A percentile compares a stretch with the other conserved stretches of the same genome.
phyloP scores from a whole-genome alignment of 768 basidiomycete species.

The Lactarius trivialis region DNA sequence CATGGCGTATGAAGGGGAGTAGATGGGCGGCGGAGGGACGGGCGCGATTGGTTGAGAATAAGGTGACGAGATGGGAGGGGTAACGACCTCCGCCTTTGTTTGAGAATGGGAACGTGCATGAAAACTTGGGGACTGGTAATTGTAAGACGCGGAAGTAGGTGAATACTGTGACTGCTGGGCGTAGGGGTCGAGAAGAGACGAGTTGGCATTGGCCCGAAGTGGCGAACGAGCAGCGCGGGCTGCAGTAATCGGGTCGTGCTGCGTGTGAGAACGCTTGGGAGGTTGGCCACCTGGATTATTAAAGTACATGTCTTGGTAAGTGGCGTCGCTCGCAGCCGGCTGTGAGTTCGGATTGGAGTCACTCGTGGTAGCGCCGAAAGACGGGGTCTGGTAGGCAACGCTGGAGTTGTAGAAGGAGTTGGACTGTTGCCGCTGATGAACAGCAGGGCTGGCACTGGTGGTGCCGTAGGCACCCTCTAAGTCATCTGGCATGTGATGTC shows the following conservation, averaged over 20 bases:
- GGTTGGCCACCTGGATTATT: slow-evolving; percentile 41
- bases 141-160: slow-evolving; percentile 48
- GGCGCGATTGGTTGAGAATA: slow-evolving; percentile 48
- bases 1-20: slow-evolving; percentile 51
- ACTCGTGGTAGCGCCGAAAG: slow-evolving; percentile 30
- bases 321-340: slow-evolving; percentile 37
- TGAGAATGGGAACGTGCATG: slow-evolving; percentile 47
- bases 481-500: slow-evolving; percentile 67
- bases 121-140: slow-evolving; percentile 36
- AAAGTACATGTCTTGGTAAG: slow-evolving; percentile 56
- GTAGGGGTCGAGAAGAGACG: slow-evolving; percentile 59
- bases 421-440: slow-evolving; percentile 31
- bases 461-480: slow-evolving; percentile 48
- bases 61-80: slow-evolving; percentile 39
- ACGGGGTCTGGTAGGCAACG: slow-evolving; percentile 52
- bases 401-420: slow-evolving; percentile 53
- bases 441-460: slow-evolving; percentile 33
- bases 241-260: slow-evolving; percentile 45
- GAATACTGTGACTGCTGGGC: slow-evolving; percentile 64
- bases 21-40: slow-evolving; percentile 32
- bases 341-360: slow-evolving; percentile 27
- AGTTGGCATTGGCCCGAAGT: slow-evolving; percentile 42
- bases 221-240: slow-evolving; percentile 54
- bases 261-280: slow-evolving; percentile 50
- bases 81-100: slow-evolving; percentile 33